Evolutionary conservation across 495 filamentous ascomycete genomes (phyloP), one percentile per base, ranked within the genome.

Genomic region (Filosporella fistucella): DNA sequence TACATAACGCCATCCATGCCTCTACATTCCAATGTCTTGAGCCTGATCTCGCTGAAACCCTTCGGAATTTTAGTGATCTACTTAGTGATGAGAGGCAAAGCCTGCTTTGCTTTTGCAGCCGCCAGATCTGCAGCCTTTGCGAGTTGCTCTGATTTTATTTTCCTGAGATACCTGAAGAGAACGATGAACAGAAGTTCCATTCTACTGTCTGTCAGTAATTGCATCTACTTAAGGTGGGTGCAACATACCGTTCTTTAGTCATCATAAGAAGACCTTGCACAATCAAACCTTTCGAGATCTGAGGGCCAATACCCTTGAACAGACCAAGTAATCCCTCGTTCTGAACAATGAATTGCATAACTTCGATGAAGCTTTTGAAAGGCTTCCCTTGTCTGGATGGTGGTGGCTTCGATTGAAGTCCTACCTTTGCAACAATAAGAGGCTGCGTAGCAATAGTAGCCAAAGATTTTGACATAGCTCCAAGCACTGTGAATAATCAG

Each of bases 241-340:
- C 9, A 18, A 50, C 80, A 51, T 76, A 94, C 89, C 89, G 80
- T 67, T 99, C 94, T 71, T 99, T 99, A 3, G 88, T 95, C 93
- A 97, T 99, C 93, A 99, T 99, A 20, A 99, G 70, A 39, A 97
- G 71, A 43, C 93, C 93, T 60, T 99, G 93, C 4, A 99, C 93
- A 36, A 97, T 57, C 35, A 99, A 68, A 14, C 94, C 93, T 67
- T 99, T 99, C 37, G 86, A 58, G 40, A 99, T 83, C 63, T 99
- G 93, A 0, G 93, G 93, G 0, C 82, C 91, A 61, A 99, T 95
- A 18, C 93, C 93, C 71, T 97, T 99, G 75, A 96, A 97, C 12
- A 97, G 76, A 16, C 86, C 85, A 16, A 84, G 55, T 3, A 74
- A 54, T 8, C 93, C 93, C 64, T 99, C 93, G 52, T 95, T 82